These are phyloP conservation scores for Vigna nakashimae DNA, from an alignment of 306 rosid species.

Conservation along the genomic window DNA sequence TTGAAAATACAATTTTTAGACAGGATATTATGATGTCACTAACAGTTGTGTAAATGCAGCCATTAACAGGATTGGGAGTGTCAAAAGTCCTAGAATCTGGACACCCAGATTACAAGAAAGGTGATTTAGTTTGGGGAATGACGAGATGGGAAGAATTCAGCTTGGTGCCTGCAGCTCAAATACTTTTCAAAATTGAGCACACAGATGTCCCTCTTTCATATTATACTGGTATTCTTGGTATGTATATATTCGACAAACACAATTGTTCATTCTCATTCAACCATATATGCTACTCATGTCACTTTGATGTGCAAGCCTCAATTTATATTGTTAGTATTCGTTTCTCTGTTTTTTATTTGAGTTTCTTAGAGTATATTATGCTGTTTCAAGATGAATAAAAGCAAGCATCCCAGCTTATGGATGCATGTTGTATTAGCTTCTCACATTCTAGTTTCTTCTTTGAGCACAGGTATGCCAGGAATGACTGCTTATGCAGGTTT, in stretches of 20 bases:
- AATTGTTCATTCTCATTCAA: background rate
- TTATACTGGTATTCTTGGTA: constrained; percentile 50
- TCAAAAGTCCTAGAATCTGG: constrained; percentile 55
- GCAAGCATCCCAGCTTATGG: background rate
- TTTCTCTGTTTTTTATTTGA: background rate
- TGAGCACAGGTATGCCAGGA: constrained; percentile 56
- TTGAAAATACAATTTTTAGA: background rate
- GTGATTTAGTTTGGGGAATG: constrained; percentile 55
- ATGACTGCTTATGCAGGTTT: constrained; percentile 52
- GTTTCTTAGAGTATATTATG: background rate
- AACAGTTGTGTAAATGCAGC: constrained; percentile 41
- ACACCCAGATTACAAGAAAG: constrained; percentile 45
- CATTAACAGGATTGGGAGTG: constrained; percentile 49
- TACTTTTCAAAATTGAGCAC: constrained; percentile 42
- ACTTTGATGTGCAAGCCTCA: background rate
- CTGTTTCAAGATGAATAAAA: background rate
- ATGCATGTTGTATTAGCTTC: background rate
- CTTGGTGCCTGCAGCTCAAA: constrained; percentile 23
- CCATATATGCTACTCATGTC: background rate
- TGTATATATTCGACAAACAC: background rate
- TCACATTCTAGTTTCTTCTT: background rate
- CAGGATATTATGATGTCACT: background rate
- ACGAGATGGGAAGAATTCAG: constrained; percentile 55
- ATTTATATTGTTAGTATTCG: background rate
- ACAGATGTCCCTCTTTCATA: constrained; percentile 50